Evolutionary conservation across 1,284 basidiomycete species (phyloP), one percentile per base, ranked within the genome.

Genomic region (Tausonia pullulans): DNA sequence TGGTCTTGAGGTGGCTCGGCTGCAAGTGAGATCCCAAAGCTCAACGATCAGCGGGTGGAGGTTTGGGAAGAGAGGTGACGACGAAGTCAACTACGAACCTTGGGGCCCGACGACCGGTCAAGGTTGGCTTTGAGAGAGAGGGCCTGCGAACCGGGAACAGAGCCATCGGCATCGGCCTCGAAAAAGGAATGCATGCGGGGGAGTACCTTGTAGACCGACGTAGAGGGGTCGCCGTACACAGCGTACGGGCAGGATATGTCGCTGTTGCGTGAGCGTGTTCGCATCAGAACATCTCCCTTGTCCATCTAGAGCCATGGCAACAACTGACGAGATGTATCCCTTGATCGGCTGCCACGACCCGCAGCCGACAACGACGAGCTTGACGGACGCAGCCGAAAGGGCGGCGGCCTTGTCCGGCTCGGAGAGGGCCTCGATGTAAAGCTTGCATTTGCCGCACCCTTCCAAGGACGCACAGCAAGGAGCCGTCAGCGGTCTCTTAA

Each of bases 341-440:
- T 57, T 57, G 43, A 57, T 57, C 41, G 55, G 55, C 43, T 57
- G 39, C 55, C 55, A 57, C 3, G 3, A 4, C 7, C 55, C 55
- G n/a, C 55, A 57, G 43, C 55, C 55, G 41, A 57, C 43, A 9
- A 57, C 55, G 55, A 57, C 55, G 55, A 57, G 9, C 43, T 45
- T 45, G 6, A 57, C 8, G 43, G 41, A 40, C 11, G 43, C 9
- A 11, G 10, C 8, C 43, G 43, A 13, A 9, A 57, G 43, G 13
- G 14, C 16, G 43, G 13, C 43, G 5, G 41, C 41, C 5, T 40
- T 40, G 5, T 44, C 13, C 7, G 40, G 39, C 43, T 57, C 39
- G 3, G 41, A 10, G 14, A 57, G 40, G 13, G 4, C 13, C 41
- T 44, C 4, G 13, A 57, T 41, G 55, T 57, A 57, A 40, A 44